Evolutionary conservation across 768 basidiomycete genomes (phyloP).

Genomic region (Rhodotorula babjevae): DNA sequence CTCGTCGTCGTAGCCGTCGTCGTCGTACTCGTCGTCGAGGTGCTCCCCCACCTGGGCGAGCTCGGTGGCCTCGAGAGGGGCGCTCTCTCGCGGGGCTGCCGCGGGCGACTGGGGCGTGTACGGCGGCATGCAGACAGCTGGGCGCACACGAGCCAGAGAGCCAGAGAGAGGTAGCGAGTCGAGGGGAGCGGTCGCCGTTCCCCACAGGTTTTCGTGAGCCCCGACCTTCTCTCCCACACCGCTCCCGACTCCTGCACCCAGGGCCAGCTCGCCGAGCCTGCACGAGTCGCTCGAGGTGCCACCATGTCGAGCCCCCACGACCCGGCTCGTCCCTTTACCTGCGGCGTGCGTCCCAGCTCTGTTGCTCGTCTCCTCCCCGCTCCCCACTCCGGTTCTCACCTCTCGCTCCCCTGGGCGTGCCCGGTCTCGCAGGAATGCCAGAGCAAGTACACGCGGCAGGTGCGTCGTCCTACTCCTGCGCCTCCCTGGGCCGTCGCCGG

Average conservation of each 20-base stretch:
- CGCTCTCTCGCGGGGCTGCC: background rate
- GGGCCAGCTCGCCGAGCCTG: background rate
- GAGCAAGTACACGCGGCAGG: constrained; percentile 6
- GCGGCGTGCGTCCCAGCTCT: background rate
- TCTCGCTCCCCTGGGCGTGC: too few species aligned
- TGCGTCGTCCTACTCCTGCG: background rate
- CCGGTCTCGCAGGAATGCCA: background rate
- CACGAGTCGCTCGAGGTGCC: background rate
- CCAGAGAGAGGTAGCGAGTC: too few species aligned
- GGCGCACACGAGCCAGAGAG: too few species aligned
- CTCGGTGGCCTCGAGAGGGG: background rate
- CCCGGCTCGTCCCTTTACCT: constrained; percentile 5
- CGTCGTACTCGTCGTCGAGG: background rate
- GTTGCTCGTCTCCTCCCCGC: background rate
- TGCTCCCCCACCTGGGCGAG: background rate
- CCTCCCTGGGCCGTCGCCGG: background rate
- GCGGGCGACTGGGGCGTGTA: too few species aligned
- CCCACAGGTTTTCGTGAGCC: background rate
- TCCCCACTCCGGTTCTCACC: background rate
- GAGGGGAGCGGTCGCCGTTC: too few species aligned
- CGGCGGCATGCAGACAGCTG: too few species aligned
- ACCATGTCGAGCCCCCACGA: background rate
- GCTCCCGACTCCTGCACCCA: too few species aligned
- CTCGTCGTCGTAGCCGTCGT: constrained; percentile 13
- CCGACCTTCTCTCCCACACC: too few species aligned